phyloP scores from a whole-genome alignment of 2,329 filamentous ascomycete genomes.

The Alternaria sp. region DNA sequence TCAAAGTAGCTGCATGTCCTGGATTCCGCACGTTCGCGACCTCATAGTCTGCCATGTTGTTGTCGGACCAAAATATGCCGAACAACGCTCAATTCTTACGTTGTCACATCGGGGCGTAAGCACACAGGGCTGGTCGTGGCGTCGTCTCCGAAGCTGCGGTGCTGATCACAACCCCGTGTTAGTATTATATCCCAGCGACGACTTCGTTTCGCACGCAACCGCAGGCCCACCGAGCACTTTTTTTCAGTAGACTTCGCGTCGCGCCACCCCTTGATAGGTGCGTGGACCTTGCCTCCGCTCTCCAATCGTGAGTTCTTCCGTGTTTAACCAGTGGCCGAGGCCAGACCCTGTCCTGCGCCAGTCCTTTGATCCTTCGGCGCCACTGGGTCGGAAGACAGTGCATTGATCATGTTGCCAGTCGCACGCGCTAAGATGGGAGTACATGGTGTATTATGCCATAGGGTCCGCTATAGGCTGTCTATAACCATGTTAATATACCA shows the following conservation, averaged over 20 bases:
- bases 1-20: slow-evolving; percentile 16
- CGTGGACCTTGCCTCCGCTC: neutral
- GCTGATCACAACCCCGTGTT: slow-evolving; percentile 1
- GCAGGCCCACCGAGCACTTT: neutral
- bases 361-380: neutral
- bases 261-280: neutral
- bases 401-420: neutral
- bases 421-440: neutral
- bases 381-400: neutral
- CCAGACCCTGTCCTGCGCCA: no score
- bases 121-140: slow-evolving; percentile 1
- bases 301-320: neutral
- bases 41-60: neutral
- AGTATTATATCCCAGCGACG: neutral
- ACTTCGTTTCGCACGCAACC: neutral
- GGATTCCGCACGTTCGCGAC: neutral
- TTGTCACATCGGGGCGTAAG: neutral
- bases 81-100: neutral
- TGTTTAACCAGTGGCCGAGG: neutral
- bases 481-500: neutral
- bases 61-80: neutral
- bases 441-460: neutral
- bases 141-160: neutral
- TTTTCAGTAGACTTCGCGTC: neutral
- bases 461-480: neutral